Base-by-base conservation (phyloP, 208 protist species). In the Leishmania amazonensis region DNA sequence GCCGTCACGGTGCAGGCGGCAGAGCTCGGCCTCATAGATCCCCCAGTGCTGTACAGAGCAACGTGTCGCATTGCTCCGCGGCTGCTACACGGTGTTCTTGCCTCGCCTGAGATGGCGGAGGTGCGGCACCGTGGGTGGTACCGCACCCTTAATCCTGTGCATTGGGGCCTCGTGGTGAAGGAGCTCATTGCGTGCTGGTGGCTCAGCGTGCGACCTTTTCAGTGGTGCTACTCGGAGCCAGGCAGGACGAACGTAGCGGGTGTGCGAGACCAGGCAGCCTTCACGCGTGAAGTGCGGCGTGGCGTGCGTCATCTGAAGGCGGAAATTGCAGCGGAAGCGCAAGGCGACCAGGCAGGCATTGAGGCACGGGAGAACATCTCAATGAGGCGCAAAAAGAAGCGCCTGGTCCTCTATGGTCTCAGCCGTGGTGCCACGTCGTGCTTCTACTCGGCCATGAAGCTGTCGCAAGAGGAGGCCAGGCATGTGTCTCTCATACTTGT, bases 401-500 rank as follows among this genome's bases (percentile, higher is more conserved):
- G 94, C 67, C 86, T 97, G 19, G 94, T 97, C 24, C 81, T 97
- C 9, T 97, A 96, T 83, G 94, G 94, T n/a, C 90, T 89, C 64
- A 97, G 94, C 74, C 89, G 94, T 40, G 94, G 94, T 53, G 94
- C 92, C 21, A 91, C 92, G 11, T 95, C 94, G 24, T 94, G 89
- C 68, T 94, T 96, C 79, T 96, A 96, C 86, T 76, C 89, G 15
- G 86, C 91, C 54, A 90, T 97, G 90, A 97, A 97, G 78, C 83
- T 97, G 7, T 81, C 88, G 4, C 31, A 47, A 15, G 80, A 89
- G 49, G 85, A 95, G n/a, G 94, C 94, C 11, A 40, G 19, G 49
- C 86, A 96, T 87, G 91, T 97, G 8, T 96, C 92, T 24, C 90
- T 97, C 24, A 91, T 97, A 17, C 83, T 97, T 62, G 79, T 97